phyloP scores from a whole-genome alignment of 2,329 filamentous ascomycete genomes.

The Diaporthe amygdali region DNA sequence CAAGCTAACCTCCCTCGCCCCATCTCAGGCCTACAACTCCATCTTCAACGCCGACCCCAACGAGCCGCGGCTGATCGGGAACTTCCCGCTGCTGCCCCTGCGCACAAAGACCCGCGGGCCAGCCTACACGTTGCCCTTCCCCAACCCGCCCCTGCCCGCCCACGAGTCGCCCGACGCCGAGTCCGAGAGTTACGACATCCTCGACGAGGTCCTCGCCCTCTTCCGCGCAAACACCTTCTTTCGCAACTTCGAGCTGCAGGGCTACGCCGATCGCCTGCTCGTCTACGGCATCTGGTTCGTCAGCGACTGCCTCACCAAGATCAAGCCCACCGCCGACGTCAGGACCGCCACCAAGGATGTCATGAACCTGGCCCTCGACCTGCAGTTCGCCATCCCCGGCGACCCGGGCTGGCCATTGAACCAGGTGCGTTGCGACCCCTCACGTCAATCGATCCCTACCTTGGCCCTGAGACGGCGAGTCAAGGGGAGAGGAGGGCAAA shows the following conservation, averaged over 20 bases:
- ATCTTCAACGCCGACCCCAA: conserved; percentile 89
- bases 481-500: neutral
- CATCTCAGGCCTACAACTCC: conserved; percentile 87
- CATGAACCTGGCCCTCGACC: conserved; percentile 88
- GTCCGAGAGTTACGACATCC: conserved; percentile 91
- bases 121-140: conserved; percentile 79
- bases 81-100: conserved; percentile 92
- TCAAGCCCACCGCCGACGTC: conserved; percentile 73
- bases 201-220: conserved; percentile 89
- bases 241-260: conserved; percentile 99
- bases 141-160: conserved; percentile 60
- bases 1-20: conserved; percentile 17
- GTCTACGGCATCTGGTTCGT: conserved; percentile 97
- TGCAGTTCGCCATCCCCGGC: conserved; percentile 91
- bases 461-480: neutral
- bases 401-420: conserved; percentile 94
- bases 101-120: conserved; percentile 96
- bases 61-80: conserved; percentile 69
- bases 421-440: conserved; percentile 60
- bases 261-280: conserved; percentile 88
- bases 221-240: conserved; percentile 99
- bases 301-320: conserved; percentile 87
- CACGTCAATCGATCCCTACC: neutral
- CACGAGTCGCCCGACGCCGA: conserved; percentile 77
- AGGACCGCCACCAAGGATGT: conserved; percentile 74